Percentiles rank a stretch among this genome's conserved stretches.
Conservation (phyloP, 2,329 filamentous ascomycete species). For the Aspergillus transmontanensis region DNA sequence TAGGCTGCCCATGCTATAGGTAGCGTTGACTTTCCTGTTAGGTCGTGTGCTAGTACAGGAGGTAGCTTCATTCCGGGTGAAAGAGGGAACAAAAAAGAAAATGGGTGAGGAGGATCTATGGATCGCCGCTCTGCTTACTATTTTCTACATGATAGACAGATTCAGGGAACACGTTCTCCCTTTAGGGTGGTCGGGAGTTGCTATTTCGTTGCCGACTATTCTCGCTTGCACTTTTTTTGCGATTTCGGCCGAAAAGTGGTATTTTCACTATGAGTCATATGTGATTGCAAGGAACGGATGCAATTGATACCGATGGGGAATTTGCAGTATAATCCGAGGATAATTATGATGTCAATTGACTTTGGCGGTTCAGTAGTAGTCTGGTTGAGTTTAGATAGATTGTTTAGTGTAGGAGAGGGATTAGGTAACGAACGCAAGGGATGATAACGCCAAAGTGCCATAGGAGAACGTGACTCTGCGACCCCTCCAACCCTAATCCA, state of each 20-base stretch:
- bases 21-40: conserved; percentile 1
- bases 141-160: not conserved
- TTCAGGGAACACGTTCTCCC: not conserved
- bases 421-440: conserved; percentile 3
- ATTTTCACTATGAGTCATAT: not conserved
- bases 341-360: not conserved
- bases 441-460: not conserved
- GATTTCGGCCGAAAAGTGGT: not conserved
- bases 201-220: not conserved
- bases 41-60: not conserved
- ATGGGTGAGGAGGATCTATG: not conserved
- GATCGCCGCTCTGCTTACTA: not conserved
- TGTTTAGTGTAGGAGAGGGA: not conserved
- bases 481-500: not conserved
- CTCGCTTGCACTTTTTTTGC: not conserved
- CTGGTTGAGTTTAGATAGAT: not conserved
- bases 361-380: not conserved
- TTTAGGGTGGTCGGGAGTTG: not conserved
- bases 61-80: not conserved
- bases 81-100: not conserved
- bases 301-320: not conserved
- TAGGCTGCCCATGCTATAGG: not conserved
- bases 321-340: not conserved
- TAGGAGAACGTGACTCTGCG: not conserved
- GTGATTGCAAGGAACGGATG: not conserved